Conservation (phyloP, 2,329 filamentous ascomycete genomes). For the Dryadomyces quercus-mongolicae region DNA sequence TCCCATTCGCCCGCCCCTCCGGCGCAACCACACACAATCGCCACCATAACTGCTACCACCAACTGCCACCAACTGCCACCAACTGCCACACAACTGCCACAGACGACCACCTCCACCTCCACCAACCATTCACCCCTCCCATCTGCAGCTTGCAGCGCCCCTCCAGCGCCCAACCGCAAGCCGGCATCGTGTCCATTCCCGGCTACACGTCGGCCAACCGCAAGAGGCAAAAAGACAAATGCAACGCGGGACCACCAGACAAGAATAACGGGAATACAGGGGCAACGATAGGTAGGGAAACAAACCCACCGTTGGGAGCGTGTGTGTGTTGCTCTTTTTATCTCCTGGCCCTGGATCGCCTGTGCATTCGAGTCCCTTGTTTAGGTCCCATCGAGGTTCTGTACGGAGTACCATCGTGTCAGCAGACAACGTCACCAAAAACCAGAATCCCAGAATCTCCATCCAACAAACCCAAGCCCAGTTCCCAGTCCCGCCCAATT, state of each 20-base stretch:
- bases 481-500: too few species aligned
- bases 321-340: background rate
- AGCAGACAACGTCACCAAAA: too few species aligned
- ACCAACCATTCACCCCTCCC: background rate
- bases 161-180: background rate
- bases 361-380: too few species aligned
- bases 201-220: background rate
- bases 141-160: background rate
- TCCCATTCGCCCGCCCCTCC: background rate
- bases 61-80: background rate
- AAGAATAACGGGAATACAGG: background rate
- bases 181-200: background rate
- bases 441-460: too few species aligned
- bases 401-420: too few species aligned
- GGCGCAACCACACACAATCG: background rate
- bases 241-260: background rate
- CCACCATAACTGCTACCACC: background rate
- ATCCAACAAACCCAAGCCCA: too few species aligned
- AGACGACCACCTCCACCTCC: background rate
- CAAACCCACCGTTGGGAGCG: background rate
- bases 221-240: background rate
- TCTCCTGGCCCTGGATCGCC: too few species aligned
- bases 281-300: background rate
- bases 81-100: background rate
- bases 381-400: too few species aligned